A percentile compares a stretch with the other conserved stretches of the same genome.
Conservation (phyloP, 768 basidiomycete genomes). For the Macrolepiota fuliginosa region DNA sequence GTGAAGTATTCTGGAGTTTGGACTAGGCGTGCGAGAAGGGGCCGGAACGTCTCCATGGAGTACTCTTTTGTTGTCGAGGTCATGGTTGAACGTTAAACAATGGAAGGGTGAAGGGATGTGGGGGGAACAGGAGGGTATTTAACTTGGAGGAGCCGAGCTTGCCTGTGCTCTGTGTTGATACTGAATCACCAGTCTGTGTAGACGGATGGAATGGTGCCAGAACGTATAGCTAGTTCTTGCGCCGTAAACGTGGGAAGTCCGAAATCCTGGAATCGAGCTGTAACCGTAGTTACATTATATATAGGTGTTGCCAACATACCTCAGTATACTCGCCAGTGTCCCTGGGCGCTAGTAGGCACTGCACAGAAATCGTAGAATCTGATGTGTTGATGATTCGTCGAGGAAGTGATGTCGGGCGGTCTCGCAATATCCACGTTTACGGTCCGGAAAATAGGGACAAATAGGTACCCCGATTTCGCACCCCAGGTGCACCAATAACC, state of each 20-base stretch:
- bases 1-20: slow-evolving; percentile 82
- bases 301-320: not conserved
- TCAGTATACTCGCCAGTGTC: not conserved
- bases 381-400: not conserved
- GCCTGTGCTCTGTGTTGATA: not conserved
- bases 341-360: not conserved
- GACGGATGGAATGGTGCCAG: not conserved
- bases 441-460: not conserved
- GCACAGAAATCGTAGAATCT: not conserved
- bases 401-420: not conserved
- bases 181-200: not conserved
- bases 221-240: not conserved
- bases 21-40: slow-evolving; percentile 73
- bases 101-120: not conserved
- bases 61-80: slow-evolving; percentile 18
- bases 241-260: not conserved
- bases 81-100: not conserved
- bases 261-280: not conserved
- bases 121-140: not conserved
- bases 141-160: not conserved
- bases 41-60: slow-evolving; percentile 60
- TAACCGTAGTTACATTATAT: not conserved
- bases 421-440: not conserved
- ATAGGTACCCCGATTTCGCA: not conserved
- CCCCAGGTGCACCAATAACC: too few species aligned